Conservation (phyloP, 148 eudicot genomes). For the Chenopodium berlandieri region DNA sequence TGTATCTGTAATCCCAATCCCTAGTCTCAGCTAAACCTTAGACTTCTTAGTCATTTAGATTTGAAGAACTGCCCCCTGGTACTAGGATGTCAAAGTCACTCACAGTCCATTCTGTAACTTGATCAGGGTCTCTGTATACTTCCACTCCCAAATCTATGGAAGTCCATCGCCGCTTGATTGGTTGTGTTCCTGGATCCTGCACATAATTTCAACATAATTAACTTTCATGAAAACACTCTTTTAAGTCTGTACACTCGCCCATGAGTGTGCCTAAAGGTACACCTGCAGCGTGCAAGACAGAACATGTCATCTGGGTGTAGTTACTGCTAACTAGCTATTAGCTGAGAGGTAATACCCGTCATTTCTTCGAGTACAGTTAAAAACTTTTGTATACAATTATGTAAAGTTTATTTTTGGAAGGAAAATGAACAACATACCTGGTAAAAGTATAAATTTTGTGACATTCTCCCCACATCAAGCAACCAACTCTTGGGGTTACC, state of each 20-base stretch:
- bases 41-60: neutral
- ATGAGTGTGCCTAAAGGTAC: neutral
- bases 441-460: conserved; percentile 49
- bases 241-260: neutral
- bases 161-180: conserved; percentile 48
- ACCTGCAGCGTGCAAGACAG: no score
- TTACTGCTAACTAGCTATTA: no score
- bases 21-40: neutral
- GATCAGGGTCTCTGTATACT: conserved; percentile 45
- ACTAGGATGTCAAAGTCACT: conserved; percentile 57
- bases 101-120: conserved; percentile 60
- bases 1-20: no score
- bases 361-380: no score
- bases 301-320: no score
- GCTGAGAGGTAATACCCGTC: no score
- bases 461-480: conserved; percentile 63
- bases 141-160: conserved; percentile 65
- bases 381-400: neutral
- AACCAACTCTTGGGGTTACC: conserved; percentile 62
- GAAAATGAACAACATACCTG: conserved; percentile 21
- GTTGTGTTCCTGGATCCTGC: conserved; percentile 58
- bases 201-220: neutral
- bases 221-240: neutral
- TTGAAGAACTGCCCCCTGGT: neutral
- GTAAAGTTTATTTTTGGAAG: neutral